Percentiles rank a stretch among this genome's conserved stretches.
phyloP scores from a whole-genome alignment of 257 asterid genomes.

The Linderniella brevidens region DNA sequence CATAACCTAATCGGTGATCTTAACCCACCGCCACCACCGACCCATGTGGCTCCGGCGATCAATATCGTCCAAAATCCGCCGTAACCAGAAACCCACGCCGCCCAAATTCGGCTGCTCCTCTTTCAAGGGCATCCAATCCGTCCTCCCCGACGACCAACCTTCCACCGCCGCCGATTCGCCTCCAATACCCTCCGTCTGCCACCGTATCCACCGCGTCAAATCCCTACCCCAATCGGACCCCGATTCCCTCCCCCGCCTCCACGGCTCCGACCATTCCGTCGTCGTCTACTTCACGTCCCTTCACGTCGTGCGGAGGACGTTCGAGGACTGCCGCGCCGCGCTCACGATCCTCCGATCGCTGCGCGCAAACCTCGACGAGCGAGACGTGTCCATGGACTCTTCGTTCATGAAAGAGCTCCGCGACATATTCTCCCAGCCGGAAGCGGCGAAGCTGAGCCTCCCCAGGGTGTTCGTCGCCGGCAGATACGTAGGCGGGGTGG shows the following conservation, averaged over 20 bases:
- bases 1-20: too few relatives aligned
- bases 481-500: constrained; percentile 83
- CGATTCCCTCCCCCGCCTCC: constrained; percentile 34
- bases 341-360: constrained; percentile 48
- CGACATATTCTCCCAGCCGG: constrained; percentile 34
- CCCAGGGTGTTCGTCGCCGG: constrained; percentile 88
- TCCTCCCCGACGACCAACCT: constrained; percentile 27
- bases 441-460: constrained; percentile 30
- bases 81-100: constrained; percentile 22
- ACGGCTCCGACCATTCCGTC: constrained; percentile 48
- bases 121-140: constrained; percentile 63
- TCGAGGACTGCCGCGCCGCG: constrained; percentile 70
- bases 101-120: constrained; percentile 54
- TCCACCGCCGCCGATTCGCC: constrained; percentile 12
- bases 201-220: constrained; percentile 57
- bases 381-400: constrained; percentile 78
- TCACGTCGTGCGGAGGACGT: constrained; percentile 67
- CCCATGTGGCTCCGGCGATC: constrained; percentile 75
- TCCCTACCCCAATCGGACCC: constrained; percentile 30
- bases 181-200: constrained; percentile 32
- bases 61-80: constrained; percentile 28
- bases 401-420: constrained; percentile 61
- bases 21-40: not conserved
- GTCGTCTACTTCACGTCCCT: constrained; percentile 79
- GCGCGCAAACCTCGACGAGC: constrained; percentile 70